These are phyloP conservation scores for Westerdykella ornata DNA, from an alignment of 2,329 filamentous ascomycete species.

Conservation along the genomic window DNA sequence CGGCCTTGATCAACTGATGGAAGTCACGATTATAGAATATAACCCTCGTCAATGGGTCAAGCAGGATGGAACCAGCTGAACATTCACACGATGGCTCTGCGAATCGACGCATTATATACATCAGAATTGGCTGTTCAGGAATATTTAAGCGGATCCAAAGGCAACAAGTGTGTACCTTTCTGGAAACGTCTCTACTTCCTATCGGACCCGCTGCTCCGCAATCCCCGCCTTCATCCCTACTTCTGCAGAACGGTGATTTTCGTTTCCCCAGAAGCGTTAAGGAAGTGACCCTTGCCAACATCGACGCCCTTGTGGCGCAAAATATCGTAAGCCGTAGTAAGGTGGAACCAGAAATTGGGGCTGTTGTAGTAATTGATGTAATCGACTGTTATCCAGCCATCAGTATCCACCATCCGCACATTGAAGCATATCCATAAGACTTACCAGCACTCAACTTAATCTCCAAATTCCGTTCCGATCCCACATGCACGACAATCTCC, in stretches of 20 bases:
- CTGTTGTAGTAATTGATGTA: conserved; percentile 48
- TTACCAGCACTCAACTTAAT: conserved; percentile 36
- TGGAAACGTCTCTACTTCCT: too few relatives aligned
- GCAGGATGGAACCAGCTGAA: too few relatives aligned
- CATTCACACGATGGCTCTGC: too few relatives aligned
- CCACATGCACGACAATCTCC: conserved; percentile 35
- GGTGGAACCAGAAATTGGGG: conserved; percentile 61
- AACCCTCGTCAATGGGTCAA: too few relatives aligned
- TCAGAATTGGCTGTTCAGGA: too few relatives aligned
- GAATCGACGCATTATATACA: too few relatives aligned
- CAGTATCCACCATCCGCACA: not conserved
- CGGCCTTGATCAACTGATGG: too few relatives aligned
- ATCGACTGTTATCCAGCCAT: conserved; percentile 18
- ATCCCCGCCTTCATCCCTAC: not conserved
- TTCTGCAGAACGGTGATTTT: not conserved
- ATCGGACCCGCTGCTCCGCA: too few relatives aligned
- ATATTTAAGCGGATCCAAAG: too few relatives aligned
- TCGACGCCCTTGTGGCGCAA: conserved; percentile 55
- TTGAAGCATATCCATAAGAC: not conserved
- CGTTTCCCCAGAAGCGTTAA: conserved; percentile 27
- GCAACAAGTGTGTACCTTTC: too few relatives aligned
- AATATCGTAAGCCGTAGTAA: conserved; percentile 54
- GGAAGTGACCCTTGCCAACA: conserved; percentile 56
- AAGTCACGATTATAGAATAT: too few relatives aligned
- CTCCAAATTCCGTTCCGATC: conserved; percentile 21